Conservation (phyloP, 2,329 filamentous ascomycete species). For the Eutypa lata region DNA sequence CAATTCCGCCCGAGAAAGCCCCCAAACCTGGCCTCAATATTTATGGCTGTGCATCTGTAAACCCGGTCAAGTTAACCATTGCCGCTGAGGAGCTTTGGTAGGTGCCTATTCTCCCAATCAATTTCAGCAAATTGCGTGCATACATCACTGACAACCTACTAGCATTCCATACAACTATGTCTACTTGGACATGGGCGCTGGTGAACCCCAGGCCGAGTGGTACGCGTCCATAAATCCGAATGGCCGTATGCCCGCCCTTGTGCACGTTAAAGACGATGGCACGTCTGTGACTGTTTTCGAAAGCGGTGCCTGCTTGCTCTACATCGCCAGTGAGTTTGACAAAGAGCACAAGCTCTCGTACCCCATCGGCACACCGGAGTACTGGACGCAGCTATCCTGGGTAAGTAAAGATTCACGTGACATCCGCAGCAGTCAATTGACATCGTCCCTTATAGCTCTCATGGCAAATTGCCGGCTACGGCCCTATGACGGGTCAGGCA, state of each 20-base stretch:
- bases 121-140: not conserved
- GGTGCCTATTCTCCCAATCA: no score
- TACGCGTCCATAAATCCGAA: slow-evolving; percentile 21
- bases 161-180: slow-evolving; percentile 17
- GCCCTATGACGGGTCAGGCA: slow-evolving; percentile 19
- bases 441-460: slow-evolving; percentile 11
- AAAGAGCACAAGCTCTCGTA: slow-evolving; percentile 20
- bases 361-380: slow-evolving; percentile 15
- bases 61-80: slow-evolving; percentile 19
- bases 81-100: slow-evolving; percentile 21
- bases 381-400: slow-evolving; percentile 23
- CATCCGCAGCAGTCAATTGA: not conserved
- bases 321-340: slow-evolving; percentile 20
- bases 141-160: not conserved
- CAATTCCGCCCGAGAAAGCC: slow-evolving; percentile 15
- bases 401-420: slow-evolving; percentile 8
- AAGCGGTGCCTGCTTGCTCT: slow-evolving; percentile 22
- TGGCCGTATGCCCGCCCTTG: slow-evolving; percentile 18
- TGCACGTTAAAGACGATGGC: slow-evolving; percentile 21
- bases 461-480: slow-evolving; percentile 18
- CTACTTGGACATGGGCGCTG: slow-evolving; percentile 10
- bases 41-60: slow-evolving; percentile 16
- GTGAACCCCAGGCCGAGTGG: slow-evolving; percentile 17
- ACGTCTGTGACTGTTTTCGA: slow-evolving; percentile 20
- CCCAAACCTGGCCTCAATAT: slow-evolving; percentile 22